Evolutionary conservation across 2,329 filamentous ascomycete genomes (phyloP), one percentile per base, ranked within the genome.

Genomic region (Simplicillium aogashimaense): DNA sequence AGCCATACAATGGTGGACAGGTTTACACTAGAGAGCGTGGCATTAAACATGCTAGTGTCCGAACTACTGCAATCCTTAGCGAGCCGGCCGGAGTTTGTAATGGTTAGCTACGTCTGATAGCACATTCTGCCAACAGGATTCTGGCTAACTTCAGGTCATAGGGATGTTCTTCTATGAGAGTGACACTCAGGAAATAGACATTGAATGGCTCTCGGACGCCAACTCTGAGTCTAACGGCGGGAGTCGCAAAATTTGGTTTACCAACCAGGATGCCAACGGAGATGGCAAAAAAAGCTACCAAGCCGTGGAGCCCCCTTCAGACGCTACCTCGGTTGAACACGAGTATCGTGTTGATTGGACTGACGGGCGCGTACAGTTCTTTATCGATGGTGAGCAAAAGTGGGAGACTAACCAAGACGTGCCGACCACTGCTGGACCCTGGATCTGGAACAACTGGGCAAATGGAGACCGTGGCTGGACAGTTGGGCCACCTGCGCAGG

Each of bases 381-480:
- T 48, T 13, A 44, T 58, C 2, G 55, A 58, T 11, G 54, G 54
- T 0, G 45, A 41, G 1, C 48, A 53, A 39, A 31, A 48, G 3
- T 57, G 49, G 47, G 42, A 47, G 34, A 55, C 55, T 0, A 55
- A 40, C 5, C 25, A 43, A 30, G 50, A 58, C 13, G 53, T 55
- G 1, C 55, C 55, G 0, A 53, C 17, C 8, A 34, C 45, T 0
- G 25, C 48, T 18, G 55, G 55, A 0, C 44, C 52, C 10, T 58
- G 55, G 53, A 40, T 58, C 5, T 56, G 51, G 35, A 58, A 58
- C 37, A 58, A 58, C 44, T 58, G 55, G 55, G 50, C 55, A 1
- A 57, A 53, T 28, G 55, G 55, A 7, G 52, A 57, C 18, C 43
- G 45, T 25, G 50, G 50, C 7, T 58, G 55, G 55, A 55, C 48